Evolutionary conservation across 768 basidiomycete genomes (phyloP).

Genomic region (Hygrophorus russula): DNA sequence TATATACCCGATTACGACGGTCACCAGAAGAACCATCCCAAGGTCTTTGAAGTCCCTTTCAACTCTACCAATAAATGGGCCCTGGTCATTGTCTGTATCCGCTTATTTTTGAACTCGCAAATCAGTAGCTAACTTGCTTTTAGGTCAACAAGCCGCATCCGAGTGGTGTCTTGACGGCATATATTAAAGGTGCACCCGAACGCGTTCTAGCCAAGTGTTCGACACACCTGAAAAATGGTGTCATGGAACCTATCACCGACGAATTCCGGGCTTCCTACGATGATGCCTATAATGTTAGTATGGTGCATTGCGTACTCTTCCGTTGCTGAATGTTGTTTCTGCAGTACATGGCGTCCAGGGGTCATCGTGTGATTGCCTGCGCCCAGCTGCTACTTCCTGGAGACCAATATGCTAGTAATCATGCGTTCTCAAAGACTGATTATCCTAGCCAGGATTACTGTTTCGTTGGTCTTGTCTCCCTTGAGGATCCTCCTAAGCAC

Average conservation of each 20-base stretch:
- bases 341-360: constrained; percentile 69
- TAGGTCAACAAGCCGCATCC: constrained; percentile 47
- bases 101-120: not conserved
- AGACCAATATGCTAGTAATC: constrained; percentile 32
- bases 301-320: not conserved
- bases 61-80: constrained; percentile 72
- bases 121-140: constrained; percentile 1
- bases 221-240: constrained; percentile 45
- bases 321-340: not conserved
- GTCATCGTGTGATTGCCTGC: constrained; percentile 66
- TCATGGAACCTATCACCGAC: constrained; percentile 36
- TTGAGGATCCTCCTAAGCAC: constrained; percentile 64
- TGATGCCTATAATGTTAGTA: constrained; percentile 46
- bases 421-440: constrained; percentile 45
- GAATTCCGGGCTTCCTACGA: constrained; percentile 45
- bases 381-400: constrained; percentile 46
- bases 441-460: constrained; percentile 48
- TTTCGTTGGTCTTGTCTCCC: constrained; percentile 54
- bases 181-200: constrained; percentile 63
- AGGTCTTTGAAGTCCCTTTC: constrained; percentile 68
- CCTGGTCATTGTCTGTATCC: constrained; percentile 42
- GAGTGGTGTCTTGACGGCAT: constrained; percentile 37
- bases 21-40: constrained; percentile 36
- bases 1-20: constrained; percentile 43
- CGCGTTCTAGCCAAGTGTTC: constrained; percentile 55